A percentile compares a stretch with the other conserved stretches of the same genome.
These are phyloP conservation scores for Fusarium nisikadoi DNA, from an alignment of 2,329 filamentous ascomycete species.

Conservation along the genomic window DNA sequence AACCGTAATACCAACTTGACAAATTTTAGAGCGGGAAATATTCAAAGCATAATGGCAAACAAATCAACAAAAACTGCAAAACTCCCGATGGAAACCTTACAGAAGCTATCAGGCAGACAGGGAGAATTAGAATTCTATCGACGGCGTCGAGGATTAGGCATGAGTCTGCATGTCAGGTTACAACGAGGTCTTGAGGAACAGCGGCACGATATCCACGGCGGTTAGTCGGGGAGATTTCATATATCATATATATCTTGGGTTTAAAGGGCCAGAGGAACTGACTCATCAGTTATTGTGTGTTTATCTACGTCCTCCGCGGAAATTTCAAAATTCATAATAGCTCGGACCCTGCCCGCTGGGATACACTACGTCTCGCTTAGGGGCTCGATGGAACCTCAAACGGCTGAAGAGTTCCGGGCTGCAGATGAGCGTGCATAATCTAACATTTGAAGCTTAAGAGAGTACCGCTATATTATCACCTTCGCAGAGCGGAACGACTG, in stretches of 20 bases:
- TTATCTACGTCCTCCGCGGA: neutral
- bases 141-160: neutral
- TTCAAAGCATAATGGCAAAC: neutral
- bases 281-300: neutral
- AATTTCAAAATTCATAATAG: slow-evolving; percentile 35
- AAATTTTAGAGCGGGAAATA: neutral
- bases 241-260: neutral
- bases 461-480: neutral
- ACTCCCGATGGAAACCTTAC: no score
- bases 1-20: neutral
- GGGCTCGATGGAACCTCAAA: neutral
- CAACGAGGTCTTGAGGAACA: neutral
- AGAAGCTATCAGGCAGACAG: neutral
- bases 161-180: neutral
- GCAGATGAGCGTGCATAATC: neutral
- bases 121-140: neutral
- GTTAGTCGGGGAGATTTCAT: neutral
- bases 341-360: neutral
- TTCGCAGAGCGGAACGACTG: neutral
- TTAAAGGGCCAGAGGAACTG: neutral
- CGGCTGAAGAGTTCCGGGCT: neutral
- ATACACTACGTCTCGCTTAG: neutral
- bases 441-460: neutral
- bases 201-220: neutral
- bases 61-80: neutral